Base-by-base conservation (phyloP, 306 rosid genomes). In the Amphicarpaea edgeworthii region DNA sequence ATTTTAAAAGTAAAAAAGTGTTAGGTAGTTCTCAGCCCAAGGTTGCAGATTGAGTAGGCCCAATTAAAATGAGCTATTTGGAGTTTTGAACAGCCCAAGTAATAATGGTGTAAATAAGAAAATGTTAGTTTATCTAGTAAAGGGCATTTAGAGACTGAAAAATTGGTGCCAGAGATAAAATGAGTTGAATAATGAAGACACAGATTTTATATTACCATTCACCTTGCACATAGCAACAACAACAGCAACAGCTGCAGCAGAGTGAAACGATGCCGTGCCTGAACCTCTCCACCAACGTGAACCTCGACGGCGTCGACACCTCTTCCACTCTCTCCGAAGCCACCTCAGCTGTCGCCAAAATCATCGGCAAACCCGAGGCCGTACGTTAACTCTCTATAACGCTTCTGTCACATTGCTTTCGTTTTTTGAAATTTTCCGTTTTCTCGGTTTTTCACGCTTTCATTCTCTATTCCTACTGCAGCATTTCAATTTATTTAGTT, bases 321-420 rank as follows among this genome's bases (percentile, higher is more conserved):
- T 93, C 98, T 65, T 82, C 91, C 78, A 73, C 90, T 63, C 96
- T 93, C 72, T 87, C 98, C 5, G 94, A 93, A 69, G 94, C 94
- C 79, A 87, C 94, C 80, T 88, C 98, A 68, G 72, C 84, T 42
- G 90, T 93, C 72, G 87, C 97, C 75, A 74, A 47, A 8, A 47
- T 93, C 72, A 57, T 86, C 68, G 93, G 89, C 77, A 93, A 87
- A 63, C 96, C 96, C 8, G 94, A 87, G 76, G 79, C 93, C 41
- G 96, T 93, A 87, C 23, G 87, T 21, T 46, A 1, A 26, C 60
- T 15, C n/a, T 23, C 40, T 34, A 1, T 6, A 1, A 7, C 19
- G n/a, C 1, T 64, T 40, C 6, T 5, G 34, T 20, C 5, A 6
- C 11, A 20, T 42, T 12, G 12, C 12, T 66, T 42, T 42, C 3